Evolutionary conservation across 2,329 filamentous ascomycete genomes (phyloP), one percentile per base, ranked within the genome.

Genomic region (Orbilia quercus): DNA sequence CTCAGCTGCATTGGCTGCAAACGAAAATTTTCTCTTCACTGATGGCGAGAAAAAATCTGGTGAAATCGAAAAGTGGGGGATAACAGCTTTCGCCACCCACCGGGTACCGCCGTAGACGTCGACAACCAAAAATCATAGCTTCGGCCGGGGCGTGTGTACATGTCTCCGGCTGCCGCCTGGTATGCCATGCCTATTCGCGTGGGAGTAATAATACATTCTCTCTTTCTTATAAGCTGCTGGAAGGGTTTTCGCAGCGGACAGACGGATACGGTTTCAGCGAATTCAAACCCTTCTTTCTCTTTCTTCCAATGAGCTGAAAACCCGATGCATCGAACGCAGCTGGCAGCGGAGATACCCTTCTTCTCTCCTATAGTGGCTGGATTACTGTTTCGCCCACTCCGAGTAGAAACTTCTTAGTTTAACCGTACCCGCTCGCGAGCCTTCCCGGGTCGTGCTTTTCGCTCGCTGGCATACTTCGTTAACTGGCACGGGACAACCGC

Each of bases 391-490:
- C 67, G 59, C 55, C 44, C 44, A 47, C 25, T 64, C 66, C 67
- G 59, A 72, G n/a, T n/a, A n/a, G 31, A 25, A 9, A 31, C 28
- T 5, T 31, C 28, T 31, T 31, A 4, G 28, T 31, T 31, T 31
- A 31, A 48, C 59, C 59, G 59, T 59, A 64, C 44, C 53, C 66
- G 66, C 38, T 72, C n/a, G n/a, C n/a, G n/a, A n/a, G n/a, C n/a
- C n/a, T n/a, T n/a, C n/a, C 67, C 67, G 59, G 67, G 64, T 71
- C 66, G 57, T 65, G 45, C 67, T 54, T 72, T 59, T 31, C 4
- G 28, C 28, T 31, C 62, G 50, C 57, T 70, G 64, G 34, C 28
- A 42, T 45, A 20, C 58, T 44, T 42, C 34, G 36, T 7, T 14
- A 40, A 7, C 6, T 31, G 28, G 5, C 36, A 14, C 59, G 67